Conservation (phyloP, 352 stramenopile species). For the Thalassiosira oceanica region DNA sequence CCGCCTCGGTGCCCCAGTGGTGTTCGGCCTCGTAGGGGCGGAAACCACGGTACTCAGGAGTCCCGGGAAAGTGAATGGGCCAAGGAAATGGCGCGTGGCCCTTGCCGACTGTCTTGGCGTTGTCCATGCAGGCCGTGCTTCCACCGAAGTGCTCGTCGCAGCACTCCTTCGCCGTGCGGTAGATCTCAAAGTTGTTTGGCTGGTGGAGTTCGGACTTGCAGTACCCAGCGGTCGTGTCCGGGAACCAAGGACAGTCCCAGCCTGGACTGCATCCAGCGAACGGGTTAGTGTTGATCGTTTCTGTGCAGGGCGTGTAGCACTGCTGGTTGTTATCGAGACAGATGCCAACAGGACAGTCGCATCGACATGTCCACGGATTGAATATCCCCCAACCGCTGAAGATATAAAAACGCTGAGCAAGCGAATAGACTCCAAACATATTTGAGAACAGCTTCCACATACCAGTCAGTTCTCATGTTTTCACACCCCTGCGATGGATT, state of each 20-base stretch:
- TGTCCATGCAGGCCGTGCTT: constrained; percentile 11
- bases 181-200: constrained; percentile 26
- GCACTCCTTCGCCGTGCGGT: constrained; percentile 28
- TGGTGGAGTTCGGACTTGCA: constrained; percentile 20
- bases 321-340: constrained; percentile 39
- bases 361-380: constrained; percentile 38
- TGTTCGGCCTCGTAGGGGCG: background rate
- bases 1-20: constrained; percentile 1
- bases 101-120: constrained; percentile 4
- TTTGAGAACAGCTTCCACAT: too few relatives aligned
- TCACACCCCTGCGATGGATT: constrained; percentile 29
- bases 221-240: constrained; percentile 7
- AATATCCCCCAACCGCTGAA: constrained; percentile 20
- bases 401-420: constrained; percentile 2
- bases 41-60: background rate
- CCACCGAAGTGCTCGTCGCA: constrained; percentile 13
- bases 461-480: constrained; percentile 18
- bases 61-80: constrained; percentile 13
- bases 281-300: constrained; percentile 35
- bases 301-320: constrained; percentile 20
- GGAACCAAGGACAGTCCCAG: constrained; percentile 41
- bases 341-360: constrained; percentile 39
- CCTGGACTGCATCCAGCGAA: constrained; percentile 28
- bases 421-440: background rate
- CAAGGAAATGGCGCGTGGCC: constrained; percentile 18